Percentiles rank a stretch among this genome's conserved stretches.
Conservation (phyloP, 1,139 yeast species). For the Saccharomyces hybrid region DNA sequence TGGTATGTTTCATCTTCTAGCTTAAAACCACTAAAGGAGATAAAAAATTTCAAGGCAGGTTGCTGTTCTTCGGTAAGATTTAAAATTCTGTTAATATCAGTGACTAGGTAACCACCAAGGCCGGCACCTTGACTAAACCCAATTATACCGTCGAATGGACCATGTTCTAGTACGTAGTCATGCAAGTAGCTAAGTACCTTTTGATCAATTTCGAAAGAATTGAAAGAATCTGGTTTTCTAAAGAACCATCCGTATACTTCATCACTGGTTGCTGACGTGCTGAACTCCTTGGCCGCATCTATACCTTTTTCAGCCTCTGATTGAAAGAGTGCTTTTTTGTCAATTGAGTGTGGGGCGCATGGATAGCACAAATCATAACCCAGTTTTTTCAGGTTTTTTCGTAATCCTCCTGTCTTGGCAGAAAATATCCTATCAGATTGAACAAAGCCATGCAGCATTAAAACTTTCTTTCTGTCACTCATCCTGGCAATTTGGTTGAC, state of each 20-base stretch:
- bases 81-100: slow-evolving; percentile 35
- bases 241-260: slow-evolving; percentile 30
- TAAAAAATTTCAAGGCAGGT: slow-evolving; percentile 55
- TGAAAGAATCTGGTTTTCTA: slow-evolving; percentile 11
- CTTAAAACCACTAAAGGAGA: slow-evolving; percentile 72
- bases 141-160: slow-evolving; percentile 81
- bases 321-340: slow-evolving; percentile 9
- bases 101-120: slow-evolving; percentile 50
- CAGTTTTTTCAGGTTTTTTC: slow-evolving; percentile 56
- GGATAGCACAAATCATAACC: slow-evolving; percentile 66
- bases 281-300: slow-evolving; percentile 11
- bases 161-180: slow-evolving; percentile 39
- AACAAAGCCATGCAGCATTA: slow-evolving; percentile 52
- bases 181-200: slow-evolving; percentile 20
- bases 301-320: slow-evolving; percentile 5
- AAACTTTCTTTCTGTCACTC: slow-evolving; percentile 28
- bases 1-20: slow-evolving; percentile 48
- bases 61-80: slow-evolving; percentile 28
- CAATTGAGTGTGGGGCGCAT: slow-evolving; percentile 49
- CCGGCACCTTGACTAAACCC: slow-evolving; percentile 96
- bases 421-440: slow-evolving; percentile 69
- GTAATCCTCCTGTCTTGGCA: slow-evolving; percentile 67
- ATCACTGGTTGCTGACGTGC: slow-evolving; percentile 9
- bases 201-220: slow-evolving; percentile 18
- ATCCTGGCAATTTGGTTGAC: neutral